Evolutionary conservation across 768 basidiomycete species (phyloP).

Genomic region (Mycena vulgaris): DNA sequence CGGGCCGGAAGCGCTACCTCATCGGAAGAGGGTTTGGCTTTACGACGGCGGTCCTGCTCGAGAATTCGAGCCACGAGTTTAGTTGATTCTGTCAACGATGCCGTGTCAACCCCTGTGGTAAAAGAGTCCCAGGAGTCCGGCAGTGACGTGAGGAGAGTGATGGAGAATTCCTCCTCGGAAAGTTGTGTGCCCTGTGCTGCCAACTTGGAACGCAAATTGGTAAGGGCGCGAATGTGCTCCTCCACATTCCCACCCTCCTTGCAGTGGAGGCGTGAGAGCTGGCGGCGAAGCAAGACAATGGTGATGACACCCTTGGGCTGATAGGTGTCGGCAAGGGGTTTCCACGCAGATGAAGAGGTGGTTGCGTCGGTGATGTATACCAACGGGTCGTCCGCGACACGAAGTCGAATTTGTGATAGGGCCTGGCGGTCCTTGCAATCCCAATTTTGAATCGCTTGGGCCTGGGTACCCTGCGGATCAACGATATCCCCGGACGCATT

Average conservation of each 20-base stretch:
- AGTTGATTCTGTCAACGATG: slow-evolving; percentile 36
- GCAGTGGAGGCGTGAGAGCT: slow-evolving; percentile 45
- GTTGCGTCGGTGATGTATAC: slow-evolving; percentile 45
- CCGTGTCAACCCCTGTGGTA: slow-evolving; percentile 40
- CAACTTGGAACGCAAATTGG: slow-evolving; percentile 42
- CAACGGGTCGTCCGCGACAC: slow-evolving; percentile 37
- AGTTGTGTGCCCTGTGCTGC: slow-evolving; percentile 40
- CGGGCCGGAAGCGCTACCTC: slow-evolving; percentile 21
- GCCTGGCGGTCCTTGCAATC: slow-evolving; percentile 48
- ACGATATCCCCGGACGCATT: not conserved
- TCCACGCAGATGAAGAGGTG: slow-evolving; percentile 46
- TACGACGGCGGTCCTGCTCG: slow-evolving; percentile 38
- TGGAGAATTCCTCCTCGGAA: slow-evolving; percentile 47
- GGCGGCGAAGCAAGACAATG: slow-evolving; percentile 43
- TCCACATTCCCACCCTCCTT: slow-evolving; percentile 51
- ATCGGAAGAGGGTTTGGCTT: slow-evolving; percentile 29
- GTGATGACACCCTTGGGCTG: slow-evolving; percentile 47
- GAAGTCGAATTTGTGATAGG: slow-evolving; percentile 47
- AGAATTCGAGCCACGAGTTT: slow-evolving; percentile 46
- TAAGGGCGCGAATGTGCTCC: slow-evolving; percentile 49
- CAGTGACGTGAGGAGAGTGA: slow-evolving; percentile 49
- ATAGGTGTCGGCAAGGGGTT: slow-evolving; percentile 45
- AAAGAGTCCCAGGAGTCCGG: slow-evolving; percentile 54
- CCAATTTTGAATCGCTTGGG: not conserved
- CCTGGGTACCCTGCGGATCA: not conserved